Evolutionary conservation across 805 yeast genomes (phyloP), one percentile per base, ranked within the genome.

Genomic region (Teunomyces funiuensis): DNA sequence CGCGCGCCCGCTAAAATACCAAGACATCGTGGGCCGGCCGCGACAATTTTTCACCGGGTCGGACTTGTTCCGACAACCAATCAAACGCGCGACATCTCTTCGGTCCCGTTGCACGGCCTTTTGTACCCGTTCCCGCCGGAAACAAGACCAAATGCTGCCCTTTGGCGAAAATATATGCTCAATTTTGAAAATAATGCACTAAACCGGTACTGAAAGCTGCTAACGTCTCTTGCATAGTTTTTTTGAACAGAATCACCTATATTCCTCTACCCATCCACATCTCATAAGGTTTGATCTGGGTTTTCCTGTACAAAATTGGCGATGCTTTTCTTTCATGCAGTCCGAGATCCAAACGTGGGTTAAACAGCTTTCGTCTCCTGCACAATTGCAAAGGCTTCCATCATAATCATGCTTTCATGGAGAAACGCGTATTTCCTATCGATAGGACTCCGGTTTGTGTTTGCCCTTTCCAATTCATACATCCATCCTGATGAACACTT

Each of bases 401-500:
- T 23, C 27, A 28, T 26, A 62, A 43, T 14, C 15, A 31, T 31
- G 34, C 15, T 31, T 18, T 11, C 34, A 17, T 78, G 85, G 83
- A 63, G 86, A 46, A 55, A 54, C 15, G 54, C 74, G 4, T 74
- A 79, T 50, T 43, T 77, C 7, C 15, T 67, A 9, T 59, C 78
- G 7, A 61, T 81, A 2, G 70, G 71, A 0, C 51, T 78, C 19
- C 58, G 88, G 39, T 63, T 84, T 16, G 65, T 76, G 18, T 66
- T 88, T 33, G 81, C 85, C 0, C 57, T 85, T 1, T 79, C 84
- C 41, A 74, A 84, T 22, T 87, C 97, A 0, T 93, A 95, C 57
- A 82, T 93, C 36, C 99, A 95, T 52, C 99, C 99, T 0, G 99
- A 93, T 69, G 99, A 93, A 65, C 97, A 90, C 60, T 87, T 88